Percentiles rank a stretch among this genome's conserved stretches.
Conservation (phyloP, 352 stramenopile species). For the Globisporangium carolinianum region DNA sequence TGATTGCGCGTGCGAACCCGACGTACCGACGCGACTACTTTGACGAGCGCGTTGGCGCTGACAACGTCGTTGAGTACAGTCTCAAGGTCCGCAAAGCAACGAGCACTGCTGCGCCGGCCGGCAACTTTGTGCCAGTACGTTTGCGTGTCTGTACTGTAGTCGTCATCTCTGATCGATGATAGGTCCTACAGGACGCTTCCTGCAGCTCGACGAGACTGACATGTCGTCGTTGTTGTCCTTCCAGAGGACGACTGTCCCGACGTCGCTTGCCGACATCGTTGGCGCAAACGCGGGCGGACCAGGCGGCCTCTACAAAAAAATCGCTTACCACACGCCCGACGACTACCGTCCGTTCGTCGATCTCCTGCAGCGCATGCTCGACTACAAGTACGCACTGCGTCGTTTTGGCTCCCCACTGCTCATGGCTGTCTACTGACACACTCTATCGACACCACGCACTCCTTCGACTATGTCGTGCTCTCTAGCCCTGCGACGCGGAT, state of each 20-base stretch:
- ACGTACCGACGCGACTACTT: constrained; percentile 90
- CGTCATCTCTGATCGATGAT: background rate
- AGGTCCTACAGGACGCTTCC: too few relatives aligned
- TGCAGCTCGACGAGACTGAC: background rate
- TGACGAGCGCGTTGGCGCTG: constrained; percentile 60
- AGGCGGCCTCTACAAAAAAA: constrained; percentile 28
- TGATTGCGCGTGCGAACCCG: constrained; percentile 86
- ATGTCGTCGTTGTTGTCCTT: constrained; percentile 7
- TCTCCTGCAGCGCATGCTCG: constrained; percentile 92
- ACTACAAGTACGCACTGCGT: constrained; percentile 81
- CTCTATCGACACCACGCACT: background rate
- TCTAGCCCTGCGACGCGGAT: constrained; percentile 85
- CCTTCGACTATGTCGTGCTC: background rate
- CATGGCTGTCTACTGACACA: background rate
- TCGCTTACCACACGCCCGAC: constrained; percentile 65
- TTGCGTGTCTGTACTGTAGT: background rate
- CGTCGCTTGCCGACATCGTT: constrained; percentile 53
- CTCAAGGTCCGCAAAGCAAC: constrained; percentile 56
- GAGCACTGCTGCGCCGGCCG: constrained; percentile 15
- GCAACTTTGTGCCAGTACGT: constrained; percentile 20
- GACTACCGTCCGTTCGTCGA: constrained; percentile 93
- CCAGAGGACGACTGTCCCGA: constrained; percentile 27
- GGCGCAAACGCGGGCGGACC: constrained; percentile 32
- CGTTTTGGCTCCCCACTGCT: too few relatives aligned
- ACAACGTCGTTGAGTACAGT: constrained; percentile 58